A percentile compares a stretch with the other conserved stretches of the same genome.
Evolutionary conservation across 192 early-diverging fungal genomes (phyloP).

Genomic region (Umbelopsis ramanniana): DNA sequence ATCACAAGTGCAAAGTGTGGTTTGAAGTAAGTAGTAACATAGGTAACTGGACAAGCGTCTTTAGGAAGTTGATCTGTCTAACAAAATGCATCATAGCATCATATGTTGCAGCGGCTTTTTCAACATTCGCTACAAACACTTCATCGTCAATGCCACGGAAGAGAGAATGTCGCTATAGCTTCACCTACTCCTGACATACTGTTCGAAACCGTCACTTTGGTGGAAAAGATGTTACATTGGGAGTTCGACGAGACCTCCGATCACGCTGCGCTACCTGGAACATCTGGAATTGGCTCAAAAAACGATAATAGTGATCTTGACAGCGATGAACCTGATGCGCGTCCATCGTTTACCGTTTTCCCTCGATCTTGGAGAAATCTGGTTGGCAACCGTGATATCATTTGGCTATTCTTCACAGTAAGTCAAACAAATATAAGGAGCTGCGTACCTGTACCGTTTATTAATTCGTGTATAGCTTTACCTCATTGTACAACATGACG

Average conservation of each 20-base stretch:
- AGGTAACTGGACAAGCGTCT: neutral
- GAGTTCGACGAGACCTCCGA: constrained; percentile 51
- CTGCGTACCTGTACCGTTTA: neutral
- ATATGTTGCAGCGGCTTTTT: constrained; percentile 36
- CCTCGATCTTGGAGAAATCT: constrained; percentile 58
- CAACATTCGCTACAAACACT: constrained; percentile 53
- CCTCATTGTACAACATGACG: constrained; percentile 47
- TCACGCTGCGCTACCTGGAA: constrained; percentile 33
- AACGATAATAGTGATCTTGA: constrained; percentile 32
- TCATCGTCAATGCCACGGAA: constrained; percentile 48
- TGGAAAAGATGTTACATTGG: constrained; percentile 60
- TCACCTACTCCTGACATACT: constrained; percentile 39
- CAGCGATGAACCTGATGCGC: constrained; percentile 27
- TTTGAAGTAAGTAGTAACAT: constrained; percentile 57
- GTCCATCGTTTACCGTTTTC: constrained; percentile 32
- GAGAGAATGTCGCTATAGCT: constrained; percentile 41
- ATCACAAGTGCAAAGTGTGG: constrained; percentile 61
- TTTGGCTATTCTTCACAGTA: constrained; percentile 71
- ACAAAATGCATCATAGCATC: neutral
- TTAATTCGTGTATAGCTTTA: constrained; percentile 18
- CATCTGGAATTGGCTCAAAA: constrained; percentile 16
- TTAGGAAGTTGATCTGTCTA: neutral
- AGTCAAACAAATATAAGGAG: neutral
- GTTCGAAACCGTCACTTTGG: constrained; percentile 31
- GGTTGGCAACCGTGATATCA: constrained; percentile 58